phyloP scores from a whole-genome alignment of 2,329 filamentous ascomycete genomes.

The Hypoxylon sp. region DNA sequence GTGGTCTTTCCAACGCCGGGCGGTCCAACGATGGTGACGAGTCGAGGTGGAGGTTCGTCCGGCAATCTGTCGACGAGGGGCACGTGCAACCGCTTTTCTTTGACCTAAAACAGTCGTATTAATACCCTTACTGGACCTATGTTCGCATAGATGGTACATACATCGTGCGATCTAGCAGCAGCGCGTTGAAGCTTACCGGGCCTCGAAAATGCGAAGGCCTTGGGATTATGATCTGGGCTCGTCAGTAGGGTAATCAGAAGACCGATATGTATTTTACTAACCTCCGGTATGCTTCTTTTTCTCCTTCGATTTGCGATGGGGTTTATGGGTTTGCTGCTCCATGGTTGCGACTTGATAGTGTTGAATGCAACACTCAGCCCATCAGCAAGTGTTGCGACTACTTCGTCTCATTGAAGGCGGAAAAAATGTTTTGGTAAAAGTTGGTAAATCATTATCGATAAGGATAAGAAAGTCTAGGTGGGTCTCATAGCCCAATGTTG shows the following conservation, averaged over 20 bases:
- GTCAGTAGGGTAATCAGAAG: slow-evolving; percentile 42
- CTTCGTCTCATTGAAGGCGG: slow-evolving; percentile 6
- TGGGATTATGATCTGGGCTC: slow-evolving; percentile 78
- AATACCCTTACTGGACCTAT: slow-evolving; percentile 38
- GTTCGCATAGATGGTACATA: not conserved
- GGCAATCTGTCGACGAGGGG: slow-evolving; percentile 95
- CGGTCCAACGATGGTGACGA: slow-evolving; percentile 94
- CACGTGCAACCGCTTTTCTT: slow-evolving; percentile 96
- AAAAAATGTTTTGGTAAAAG: slow-evolving; percentile 28
- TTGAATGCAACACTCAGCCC: slow-evolving; percentile 16
- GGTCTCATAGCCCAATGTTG: not conserved
- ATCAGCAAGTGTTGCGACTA: slow-evolving; percentile 13
- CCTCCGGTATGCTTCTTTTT: slow-evolving; percentile 81
- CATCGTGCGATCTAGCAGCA: slow-evolving; percentile 67
- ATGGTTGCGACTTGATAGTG: slow-evolving; percentile 61
- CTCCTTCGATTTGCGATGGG: slow-evolving; percentile 88
- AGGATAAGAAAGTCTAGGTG: slow-evolving; percentile 22
- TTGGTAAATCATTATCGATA: slow-evolving; percentile 35
- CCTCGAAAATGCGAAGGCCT: slow-evolving; percentile 87
- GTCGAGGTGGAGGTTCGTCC: slow-evolving; percentile 91
- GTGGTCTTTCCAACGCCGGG: slow-evolving; percentile 97
- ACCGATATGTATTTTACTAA: slow-evolving; percentile 49
- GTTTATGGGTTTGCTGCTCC: slow-evolving; percentile 86
- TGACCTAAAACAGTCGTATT: slow-evolving; percentile 69
- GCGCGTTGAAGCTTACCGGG: slow-evolving; percentile 84